Base-by-base conservation (phyloP, 371 early-diverging fungal genomes). In the Conidiobolus incongruus region DNA sequence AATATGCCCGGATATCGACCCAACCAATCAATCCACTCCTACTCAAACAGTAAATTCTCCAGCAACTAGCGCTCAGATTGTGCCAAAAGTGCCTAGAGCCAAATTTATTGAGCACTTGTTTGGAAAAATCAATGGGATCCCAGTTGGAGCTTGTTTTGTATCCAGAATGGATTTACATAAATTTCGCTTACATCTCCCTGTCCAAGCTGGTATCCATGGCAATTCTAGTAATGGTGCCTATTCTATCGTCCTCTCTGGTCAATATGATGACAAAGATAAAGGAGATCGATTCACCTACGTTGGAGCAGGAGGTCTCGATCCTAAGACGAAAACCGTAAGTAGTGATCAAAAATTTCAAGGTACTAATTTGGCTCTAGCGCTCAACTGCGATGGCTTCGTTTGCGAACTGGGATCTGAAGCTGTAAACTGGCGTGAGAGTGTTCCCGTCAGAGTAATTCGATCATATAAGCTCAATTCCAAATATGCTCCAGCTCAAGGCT, bases 381-480 rank as follows among this genome's bases (percentile, higher is more conserved):
- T 49, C 16, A 69, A 74, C 0, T 72, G 73, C 41, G 34, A 38
- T 0, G 75, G 70, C 0, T 68, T 53, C 4, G 44, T 39, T 19
- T n/a, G n/a, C n/a, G n/a, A n/a, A n/a, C n/a, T n/a, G n/a, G n/a
- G n/a, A n/a, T n/a, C n/a, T n/a, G n/a, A n/a, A n/a, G 74, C 75
- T 0, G 33, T 31, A 11, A 51, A 75, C 40, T 77, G 75, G 77
- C 52, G 38, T 21, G 58, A 59, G 32, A 70, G 71, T 44, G 40
- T 50, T 24, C 65, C 72, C 1, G 56, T 75, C 23, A 62, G 74
- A 16, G 72, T 77, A 10, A 54, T 66, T 15, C 65, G 77, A 15
- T 54, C 61, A 10, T 45, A 51, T 35, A 55, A 64, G 38, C 40
- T 65, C 2, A 52, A n/a, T n/a, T n/a, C n/a, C n/a, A n/a, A n/a